Evolutionary conservation across 768 basidiomycete genomes (phyloP).

Genomic region (Trametes cinnabarina): DNA sequence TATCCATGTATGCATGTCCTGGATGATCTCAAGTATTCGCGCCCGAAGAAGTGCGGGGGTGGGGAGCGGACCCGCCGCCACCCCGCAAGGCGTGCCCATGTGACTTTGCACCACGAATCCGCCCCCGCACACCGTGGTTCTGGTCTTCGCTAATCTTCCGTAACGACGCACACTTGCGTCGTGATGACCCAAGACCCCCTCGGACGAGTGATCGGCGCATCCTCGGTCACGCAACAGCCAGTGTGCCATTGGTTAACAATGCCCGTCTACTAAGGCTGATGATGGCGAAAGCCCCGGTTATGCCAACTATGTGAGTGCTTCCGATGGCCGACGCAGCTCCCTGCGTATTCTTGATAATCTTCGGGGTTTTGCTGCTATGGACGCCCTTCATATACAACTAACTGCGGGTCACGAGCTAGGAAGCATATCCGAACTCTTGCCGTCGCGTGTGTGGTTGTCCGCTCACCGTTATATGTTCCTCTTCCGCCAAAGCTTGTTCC

Average conservation of each 20-base stretch:
- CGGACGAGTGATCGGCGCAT: constrained; percentile 19
- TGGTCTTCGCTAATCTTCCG: not conserved
- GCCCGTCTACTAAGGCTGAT: not conserved
- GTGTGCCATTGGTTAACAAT: constrained; percentile 3
- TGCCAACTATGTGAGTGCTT: not conserved
- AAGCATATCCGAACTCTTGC: constrained; percentile 24
- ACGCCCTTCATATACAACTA: not conserved
- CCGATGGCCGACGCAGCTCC: not conserved
- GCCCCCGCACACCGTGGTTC: not conserved
- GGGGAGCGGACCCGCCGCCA: constrained; percentile 14
- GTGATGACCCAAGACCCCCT: constrained; percentile 5
- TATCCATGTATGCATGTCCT: no score
- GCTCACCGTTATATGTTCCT: not conserved
- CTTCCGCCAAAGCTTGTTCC: not conserved
- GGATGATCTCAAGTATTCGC: no score
- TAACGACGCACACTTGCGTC: not conserved
- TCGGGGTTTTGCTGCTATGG: constrained; percentile 10
- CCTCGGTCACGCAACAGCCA: constrained; percentile 10
- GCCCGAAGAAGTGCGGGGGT: constrained; percentile 6
- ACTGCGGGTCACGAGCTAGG: constrained; percentile 25
- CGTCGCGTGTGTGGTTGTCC: constrained; percentile 13
- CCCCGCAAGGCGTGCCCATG: not conserved
- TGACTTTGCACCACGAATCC: not conserved
- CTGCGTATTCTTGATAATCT: constrained; percentile 4
- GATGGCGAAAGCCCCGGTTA: not conserved